Evolutionary conservation across 441 rosid species (phyloP).

Genomic region (Gossypium gossypioides): DNA sequence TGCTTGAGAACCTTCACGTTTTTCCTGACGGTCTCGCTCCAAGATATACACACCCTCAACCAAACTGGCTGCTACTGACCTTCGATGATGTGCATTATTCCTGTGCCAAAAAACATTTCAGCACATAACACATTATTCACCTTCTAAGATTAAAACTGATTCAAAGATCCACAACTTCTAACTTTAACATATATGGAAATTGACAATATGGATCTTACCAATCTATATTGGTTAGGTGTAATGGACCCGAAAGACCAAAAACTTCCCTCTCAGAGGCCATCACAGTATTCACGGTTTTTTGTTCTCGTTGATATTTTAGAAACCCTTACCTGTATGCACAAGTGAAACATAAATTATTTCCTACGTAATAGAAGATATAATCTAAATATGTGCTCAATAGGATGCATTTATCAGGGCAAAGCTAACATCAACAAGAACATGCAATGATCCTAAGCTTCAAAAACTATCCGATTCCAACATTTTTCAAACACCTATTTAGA

Average conservation of each 20-base stretch:
- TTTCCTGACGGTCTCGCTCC: slow-evolving; percentile 84
- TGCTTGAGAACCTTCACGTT: slow-evolving; percentile 53
- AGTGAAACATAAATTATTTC: neutral
- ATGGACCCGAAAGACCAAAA: slow-evolving; percentile 38
- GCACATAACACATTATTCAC: neutral
- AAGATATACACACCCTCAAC: slow-evolving; percentile 73
- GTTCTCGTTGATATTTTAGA: neutral
- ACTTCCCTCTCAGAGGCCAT: slow-evolving; percentile 38
- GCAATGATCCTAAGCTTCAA: neutral
- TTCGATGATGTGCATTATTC: slow-evolving; percentile 53
- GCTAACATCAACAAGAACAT: neutral
- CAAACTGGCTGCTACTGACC: slow-evolving; percentile 71
- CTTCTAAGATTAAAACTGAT: neutral
- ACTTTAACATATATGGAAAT: neutral
- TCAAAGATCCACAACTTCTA: neutral
- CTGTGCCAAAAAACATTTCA: slow-evolving; percentile 24
- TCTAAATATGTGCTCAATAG: neutral
- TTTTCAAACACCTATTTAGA: neutral
- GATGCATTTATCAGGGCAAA: neutral
- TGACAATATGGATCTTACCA: slow-evolving; percentile 33
- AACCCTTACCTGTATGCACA: slow-evolving; percentile 2
- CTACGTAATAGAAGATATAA: neutral
- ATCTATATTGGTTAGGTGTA: slow-evolving; percentile 47
- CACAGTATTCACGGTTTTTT: neutral
- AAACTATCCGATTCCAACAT: neutral